Evolutionary conservation across 441 rosid genomes (phyloP), one percentile per base, ranked within the genome.

Genomic region (Croton setiger): DNA sequence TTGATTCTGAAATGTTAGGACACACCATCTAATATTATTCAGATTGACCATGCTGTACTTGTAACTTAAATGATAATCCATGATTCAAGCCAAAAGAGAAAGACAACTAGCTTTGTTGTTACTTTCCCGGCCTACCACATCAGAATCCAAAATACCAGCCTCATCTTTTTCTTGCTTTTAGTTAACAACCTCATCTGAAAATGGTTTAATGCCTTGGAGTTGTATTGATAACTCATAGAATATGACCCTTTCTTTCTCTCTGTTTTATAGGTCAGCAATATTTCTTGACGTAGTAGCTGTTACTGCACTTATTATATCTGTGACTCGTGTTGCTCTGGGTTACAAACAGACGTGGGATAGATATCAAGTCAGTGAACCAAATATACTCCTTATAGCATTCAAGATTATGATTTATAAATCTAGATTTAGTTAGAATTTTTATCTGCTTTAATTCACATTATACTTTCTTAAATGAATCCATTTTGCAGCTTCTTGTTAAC

Each of bases 261-360:
- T 59, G 45, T 51, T 20, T 65, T 72, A 74, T 84, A 94, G 98
- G 72, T 91, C 98, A 59, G 96, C 98, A 63, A 73, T 94, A 68
- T 74, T 87, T 82, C 93, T 94, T 75, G 98, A 94, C 72, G 97
- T 85, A 68, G 67, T 94, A 70, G 96, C 97, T 45, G 51, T 85
- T 69, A 77, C 86, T 72, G 98, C 97, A 64, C 89, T 91, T 56
- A 79, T 94, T 81, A 82, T 94, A 69, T 90, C 83, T 74, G 88
- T 83, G 67, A 80, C 84, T 66, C 98, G 98, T 4, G 94, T 91
- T 80, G 92, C 80, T 71, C 82, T 94, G 85, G 98, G 97, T 74
- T 94, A 94, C 85, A 91, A 94, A 75, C 98, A 94, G 81, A 94
- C 98, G 47, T 87, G 96, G 94, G 98, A 94, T 68, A 86, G 98